Percentiles rank a stretch among this genome's conserved stretches.
Evolutionary conservation across 129 eudicot species (phyloP).

Genomic region (Saposhnikovia divaricata): DNA sequence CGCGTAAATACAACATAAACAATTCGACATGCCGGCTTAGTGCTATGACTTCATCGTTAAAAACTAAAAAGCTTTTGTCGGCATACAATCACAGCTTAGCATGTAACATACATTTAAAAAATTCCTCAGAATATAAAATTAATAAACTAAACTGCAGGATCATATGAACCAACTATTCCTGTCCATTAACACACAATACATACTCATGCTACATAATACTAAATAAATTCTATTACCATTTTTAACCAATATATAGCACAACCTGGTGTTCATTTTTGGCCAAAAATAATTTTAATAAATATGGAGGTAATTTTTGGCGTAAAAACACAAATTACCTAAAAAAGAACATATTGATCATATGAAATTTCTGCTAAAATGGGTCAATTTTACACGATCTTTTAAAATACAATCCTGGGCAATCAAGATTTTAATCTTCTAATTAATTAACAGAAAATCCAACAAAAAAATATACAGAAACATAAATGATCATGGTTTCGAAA

Average conservation of each 20-base stretch:
- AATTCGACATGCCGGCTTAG: background rate
- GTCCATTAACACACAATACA: constrained; percentile 1
- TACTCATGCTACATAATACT: background rate
- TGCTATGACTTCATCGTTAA: background rate
- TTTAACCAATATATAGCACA: background rate
- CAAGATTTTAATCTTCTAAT: background rate
- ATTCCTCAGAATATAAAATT: background rate
- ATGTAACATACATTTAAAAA: background rate
- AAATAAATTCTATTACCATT: too few species aligned
- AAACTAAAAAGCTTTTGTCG: background rate
- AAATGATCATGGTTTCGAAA: too few species aligned
- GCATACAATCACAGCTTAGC: background rate
- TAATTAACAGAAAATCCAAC: background rate
- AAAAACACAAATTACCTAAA: background rate
- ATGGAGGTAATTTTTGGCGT: background rate
- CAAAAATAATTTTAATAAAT: too few species aligned
- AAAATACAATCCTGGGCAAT: background rate
- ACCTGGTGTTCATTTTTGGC: background rate
- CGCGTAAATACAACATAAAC: background rate
- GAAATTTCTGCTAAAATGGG: background rate
- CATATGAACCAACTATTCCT: background rate
- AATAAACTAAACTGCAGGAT: background rate
- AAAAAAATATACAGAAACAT: background rate
- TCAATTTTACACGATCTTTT: background rate
- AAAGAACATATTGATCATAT: background rate